Base-by-base conservation (phyloP, 495 filamentous ascomycete genomes). In the Tuber microsphaerosporum region DNA sequence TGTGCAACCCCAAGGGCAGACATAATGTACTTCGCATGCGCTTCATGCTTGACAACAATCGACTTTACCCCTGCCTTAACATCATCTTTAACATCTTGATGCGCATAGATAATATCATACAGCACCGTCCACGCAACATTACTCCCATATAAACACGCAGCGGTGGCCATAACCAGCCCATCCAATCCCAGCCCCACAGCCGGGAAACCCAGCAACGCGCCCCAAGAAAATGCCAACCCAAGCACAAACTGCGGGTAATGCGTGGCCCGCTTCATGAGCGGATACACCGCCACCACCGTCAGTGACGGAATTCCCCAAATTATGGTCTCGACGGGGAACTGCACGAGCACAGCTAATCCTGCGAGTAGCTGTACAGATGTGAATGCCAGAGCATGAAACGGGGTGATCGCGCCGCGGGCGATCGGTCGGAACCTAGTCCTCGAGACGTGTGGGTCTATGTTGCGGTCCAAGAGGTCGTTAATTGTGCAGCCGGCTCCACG, bases 51-150 rank as follows among this genome's bases (percentile, higher is more conserved):
- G 37, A 98, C 87, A 26, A 92, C 94, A 82, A 97, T 99, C 79
- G 91, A 93, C 85, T 97, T 98, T 85, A 99, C 97, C 1, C 95
- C 95, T 0, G 92, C 94, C 83, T 92, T 92, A 45, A 89, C 89
- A 83, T 99, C 95, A 80, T 99, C 95, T 82, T 91, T 92, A 83
- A 99, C 94, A 78, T 99, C 95, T 91, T 97, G 97, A 84, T 97
- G 94, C 45, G 96, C 95, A 84, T 99, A 99, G 31, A 99, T 97
- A 91, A 97, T 97, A 85, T 99, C 95, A 81, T 99, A 99, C 74
- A 97, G 83, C 65, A 98, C 89, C 16, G 95, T 97, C 95, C 95
- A 99, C 1, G 94, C 90, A 41, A 97, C 86, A 81, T 94, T 97
- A 77, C 92, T 94, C 22, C 88, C 85, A 84, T 98, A 98, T 65